Conservation (phyloP, 495 filamentous ascomycete genomes). For the Penicillium bialowiezense region DNA sequence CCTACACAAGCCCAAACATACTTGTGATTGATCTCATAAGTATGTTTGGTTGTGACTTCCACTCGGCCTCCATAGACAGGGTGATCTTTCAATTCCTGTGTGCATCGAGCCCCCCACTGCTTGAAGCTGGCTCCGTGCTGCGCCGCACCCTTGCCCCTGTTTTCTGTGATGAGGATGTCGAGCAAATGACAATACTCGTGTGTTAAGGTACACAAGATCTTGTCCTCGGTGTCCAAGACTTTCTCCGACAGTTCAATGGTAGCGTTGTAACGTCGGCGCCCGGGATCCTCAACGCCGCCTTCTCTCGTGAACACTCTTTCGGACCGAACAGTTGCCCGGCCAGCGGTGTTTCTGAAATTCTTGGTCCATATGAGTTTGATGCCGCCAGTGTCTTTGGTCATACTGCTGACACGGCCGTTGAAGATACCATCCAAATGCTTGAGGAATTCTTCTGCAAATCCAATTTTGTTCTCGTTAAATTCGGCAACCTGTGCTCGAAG, state of each 20-base stretch:
- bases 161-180: slow-evolving; percentile 74
- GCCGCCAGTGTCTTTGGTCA: slow-evolving; percentile 69
- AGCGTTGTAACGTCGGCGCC: slow-evolving; percentile 53
- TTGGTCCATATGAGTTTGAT: slow-evolving; percentile 80
- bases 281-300: not conserved
- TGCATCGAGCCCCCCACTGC: slow-evolving; percentile 55
- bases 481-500: slow-evolving; percentile 51
- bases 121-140: slow-evolving; percentile 87
- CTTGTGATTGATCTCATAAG: slow-evolving; percentile 84
- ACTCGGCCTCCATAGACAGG: slow-evolving; percentile 52
- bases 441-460: slow-evolving; percentile 67
- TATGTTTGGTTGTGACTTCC: slow-evolving; percentile 80
- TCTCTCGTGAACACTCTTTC: not conserved
- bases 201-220: slow-evolving; percentile 80
- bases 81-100: slow-evolving; percentile 39
- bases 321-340: slow-evolving; percentile 52
- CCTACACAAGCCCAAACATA: slow-evolving; percentile 74
- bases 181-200: slow-evolving; percentile 96
- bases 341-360: slow-evolving; percentile 81
- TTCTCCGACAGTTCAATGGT: slow-evolving; percentile 85
- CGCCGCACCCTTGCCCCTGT: slow-evolving; percentile 48
- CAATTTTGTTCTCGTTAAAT: slow-evolving; percentile 66
- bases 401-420: slow-evolving; percentile 55
- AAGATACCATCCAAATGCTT: slow-evolving; percentile 68
- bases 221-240: slow-evolving; percentile 73